phyloP scores from a whole-genome alignment of 352 stramenopile genomes.

The Phytophthora pinifolia region DNA sequence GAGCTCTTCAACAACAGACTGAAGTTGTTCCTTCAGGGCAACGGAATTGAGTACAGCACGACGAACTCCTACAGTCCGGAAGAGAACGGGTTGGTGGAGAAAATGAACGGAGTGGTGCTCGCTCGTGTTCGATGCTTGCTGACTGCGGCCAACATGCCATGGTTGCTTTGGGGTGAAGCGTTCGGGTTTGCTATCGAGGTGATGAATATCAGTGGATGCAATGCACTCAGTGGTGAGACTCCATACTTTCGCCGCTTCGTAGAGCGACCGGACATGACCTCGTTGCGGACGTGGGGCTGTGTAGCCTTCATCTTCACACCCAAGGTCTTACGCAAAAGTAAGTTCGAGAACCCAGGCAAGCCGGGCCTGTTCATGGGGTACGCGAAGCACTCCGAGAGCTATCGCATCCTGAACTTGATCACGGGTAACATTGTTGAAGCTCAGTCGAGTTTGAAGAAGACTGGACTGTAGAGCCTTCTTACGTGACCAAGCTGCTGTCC shows the following conservation, averaged over 20 bases:
- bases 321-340: slow-evolving; percentile 1
- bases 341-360: slow-evolving; percentile 8
- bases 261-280: background rate
- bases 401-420: background rate
- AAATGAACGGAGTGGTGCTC: slow-evolving; percentile 9
- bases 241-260: slow-evolving; percentile 1
- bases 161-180: slow-evolving; percentile 3
- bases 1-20: background rate
- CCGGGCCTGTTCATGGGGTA: background rate
- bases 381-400: slow-evolving; percentile 3
- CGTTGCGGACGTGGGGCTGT: slow-evolving; percentile 7
- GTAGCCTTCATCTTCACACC: slow-evolving; percentile 4
- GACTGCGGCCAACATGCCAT: background rate
- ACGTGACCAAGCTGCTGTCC: background rate
- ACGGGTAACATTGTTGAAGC: slow-evolving; percentile 4
- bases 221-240: background rate
- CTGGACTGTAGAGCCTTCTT: background rate
- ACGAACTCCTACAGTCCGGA: slow-evolving; percentile 8
- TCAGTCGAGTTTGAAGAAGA: background rate
- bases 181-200: slow-evolving; percentile 5
- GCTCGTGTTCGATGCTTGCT: slow-evolving; percentile 5
- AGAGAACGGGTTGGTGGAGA: slow-evolving; percentile 9
- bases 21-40: background rate
- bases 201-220: background rate
- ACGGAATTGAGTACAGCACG: slow-evolving; percentile 4